Evolutionary conservation across 495 filamentous ascomycete species (phyloP), one percentile per base, ranked within the genome.

Genomic region (Penicillium riverlandense): DNA sequence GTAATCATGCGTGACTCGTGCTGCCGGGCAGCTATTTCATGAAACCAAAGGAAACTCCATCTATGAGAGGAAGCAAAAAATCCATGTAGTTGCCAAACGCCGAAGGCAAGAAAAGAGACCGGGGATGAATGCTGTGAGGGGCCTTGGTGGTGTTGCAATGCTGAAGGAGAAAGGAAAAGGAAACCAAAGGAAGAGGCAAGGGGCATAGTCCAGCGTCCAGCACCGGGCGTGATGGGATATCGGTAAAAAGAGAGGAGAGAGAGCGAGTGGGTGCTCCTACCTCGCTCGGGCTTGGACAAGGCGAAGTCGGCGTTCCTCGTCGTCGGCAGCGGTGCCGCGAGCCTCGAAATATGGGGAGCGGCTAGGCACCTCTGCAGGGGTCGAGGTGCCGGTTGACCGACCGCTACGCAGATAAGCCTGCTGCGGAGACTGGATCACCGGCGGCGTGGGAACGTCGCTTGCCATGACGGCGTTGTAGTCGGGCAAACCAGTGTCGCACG

Each of bases 401-500:
- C 57, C 54, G 50, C 47, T 58, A 11, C 69, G 63, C 1, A 70
- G 33, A 43, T 71, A 45, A 4, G 62, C 70, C 43, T 70, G 70
- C 43, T 74, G 67, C 5, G 69, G 67, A 0, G 67, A 70, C 47
- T 69, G 65, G 1, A 61, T 58, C 0, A 60, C 44, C 16, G 51
- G 46, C 6, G 64, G 48, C 1, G 53, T 44, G 14, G 51, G 50
- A 31, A 64, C 22, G 12, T 54, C 52, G 32, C 56, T 61, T 10
- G 71, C 64, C 6, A 72, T 65, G 8, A 71, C 76, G 10, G 65
- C 54, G 16, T 71, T 58, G 55, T 82, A 82, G 41, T 70, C 71
- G 2, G 78, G 78, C 22, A 82, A 62, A 12, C 49, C 56, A 3
- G 61, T 61, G 35, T 72, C 75, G 35, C 54, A 68, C 11, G 71